Percentiles rank a stretch among this genome's conserved stretches.
Conservation (phyloP, 1,139 yeast genomes). For the Meyerozyma elateridarum region DNA sequence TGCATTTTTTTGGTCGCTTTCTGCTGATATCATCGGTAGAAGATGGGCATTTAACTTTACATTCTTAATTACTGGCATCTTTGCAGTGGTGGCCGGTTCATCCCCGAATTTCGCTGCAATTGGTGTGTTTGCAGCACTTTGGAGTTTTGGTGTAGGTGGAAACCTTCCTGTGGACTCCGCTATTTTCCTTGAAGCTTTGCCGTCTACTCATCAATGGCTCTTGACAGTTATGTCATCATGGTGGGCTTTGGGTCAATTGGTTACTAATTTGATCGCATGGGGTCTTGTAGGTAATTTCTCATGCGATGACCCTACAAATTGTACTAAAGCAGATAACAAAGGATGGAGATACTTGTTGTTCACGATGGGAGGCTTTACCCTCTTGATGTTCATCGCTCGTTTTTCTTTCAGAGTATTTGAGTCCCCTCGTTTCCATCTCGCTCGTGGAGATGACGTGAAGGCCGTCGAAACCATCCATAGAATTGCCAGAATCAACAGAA, state of each 20-base stretch:
- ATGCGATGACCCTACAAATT: conserved; percentile 22
- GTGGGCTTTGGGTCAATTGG: conserved; percentile 43
- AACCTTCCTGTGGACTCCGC: conserved; percentile 43
- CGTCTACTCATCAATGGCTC: conserved; percentile 34
- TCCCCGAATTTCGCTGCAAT: conserved; percentile 39
- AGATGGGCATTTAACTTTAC: conserved; percentile 42
- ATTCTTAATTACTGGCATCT: conserved; percentile 36
- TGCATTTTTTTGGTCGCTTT: conserved; percentile 38
- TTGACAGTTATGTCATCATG: conserved; percentile 40
- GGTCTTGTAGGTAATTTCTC: conserved; percentile 36
- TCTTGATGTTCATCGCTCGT: conserved; percentile 32
- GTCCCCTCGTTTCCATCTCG: conserved; percentile 36
- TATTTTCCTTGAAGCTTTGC: conserved; percentile 39
- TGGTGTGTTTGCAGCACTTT: conserved; percentile 34
- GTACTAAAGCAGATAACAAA: conserved; percentile 32
- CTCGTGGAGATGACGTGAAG: conserved; percentile 32
- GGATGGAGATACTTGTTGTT: conserved; percentile 43
- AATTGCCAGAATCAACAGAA: conserved; percentile 33
- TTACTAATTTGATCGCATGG: conserved; percentile 38
- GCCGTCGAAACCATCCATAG: conserved; percentile 33
- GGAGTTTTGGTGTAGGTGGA: conserved; percentile 47
- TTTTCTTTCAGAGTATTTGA: conserved; percentile 35
- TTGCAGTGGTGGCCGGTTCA: conserved; percentile 34
- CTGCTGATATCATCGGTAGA: conserved; percentile 40
- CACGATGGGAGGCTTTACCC: conserved; percentile 37